Base-by-base conservation (phyloP, 129 eudicot genomes). In the Rutidosis leptorrhynchoides region DNA sequence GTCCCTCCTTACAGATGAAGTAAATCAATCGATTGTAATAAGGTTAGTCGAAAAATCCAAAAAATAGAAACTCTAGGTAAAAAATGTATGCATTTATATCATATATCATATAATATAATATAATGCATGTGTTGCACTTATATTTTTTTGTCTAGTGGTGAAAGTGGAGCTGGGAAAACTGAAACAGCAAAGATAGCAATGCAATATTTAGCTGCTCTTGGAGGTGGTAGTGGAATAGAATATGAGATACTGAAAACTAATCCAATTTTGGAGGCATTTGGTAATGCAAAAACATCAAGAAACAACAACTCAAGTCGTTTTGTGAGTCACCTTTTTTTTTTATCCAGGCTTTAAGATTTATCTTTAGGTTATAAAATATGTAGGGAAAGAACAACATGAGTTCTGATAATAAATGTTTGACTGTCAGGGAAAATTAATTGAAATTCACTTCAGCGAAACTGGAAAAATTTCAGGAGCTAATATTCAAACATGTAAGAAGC, bases 161-260 rank as follows among this genome's bases (percentile, higher is more conserved):
- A 93, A 83, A 93, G 98, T 72, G 98, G 98, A 68, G 95, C 98
- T 16, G 98, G 98, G 8, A 93, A 93, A 63, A 93, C 98, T 35
- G 98, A 93, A 79, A 93, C 98, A 7, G 98, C 98, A 72, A 93
- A 93, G 79, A 93, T 93, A 67, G 96, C 99, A 2, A 93, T 93
- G 99, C 96, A 93, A 73, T 93, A 93, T 83, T 79, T 93, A 85
- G 99, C 99, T 78, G 92, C 96, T 54, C 91, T 93, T 66, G 99
- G 99, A 74, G 98, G 98, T 52, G 98, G 95, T 43, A 87, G 96
- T 80, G 99, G 99, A 65, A 88, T 93, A 70, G 98, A 88, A 78
- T 83, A 83, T 62, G 96, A 93, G 46, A 85, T 93, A 75, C 62
- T 93, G 73, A 82, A 88, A 82, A 93, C 95, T 62, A 93, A 85